Conservation (phyloP, 805 yeast species). For the Kazachstania africana region DNA sequence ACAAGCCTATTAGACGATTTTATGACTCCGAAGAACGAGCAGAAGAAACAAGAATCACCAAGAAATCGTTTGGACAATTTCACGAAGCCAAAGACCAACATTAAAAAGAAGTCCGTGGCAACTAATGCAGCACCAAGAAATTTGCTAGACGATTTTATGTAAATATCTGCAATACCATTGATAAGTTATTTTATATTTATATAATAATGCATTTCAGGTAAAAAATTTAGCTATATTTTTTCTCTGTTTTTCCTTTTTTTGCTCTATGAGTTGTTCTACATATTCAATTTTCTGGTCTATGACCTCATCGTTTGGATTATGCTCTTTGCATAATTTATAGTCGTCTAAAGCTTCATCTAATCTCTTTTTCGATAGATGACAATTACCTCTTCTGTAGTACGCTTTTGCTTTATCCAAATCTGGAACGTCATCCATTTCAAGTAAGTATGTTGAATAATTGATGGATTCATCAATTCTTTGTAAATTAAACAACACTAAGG, state of each 20-base stretch:
- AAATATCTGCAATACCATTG: constrained; percentile 6
- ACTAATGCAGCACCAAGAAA: constrained; percentile 17
- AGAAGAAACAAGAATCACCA: constrained; percentile 1
- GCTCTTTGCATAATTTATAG: constrained; percentile 32
- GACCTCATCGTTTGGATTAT: constrained; percentile 38
- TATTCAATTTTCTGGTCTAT: constrained; percentile 34
- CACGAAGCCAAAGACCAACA: too few species aligned
- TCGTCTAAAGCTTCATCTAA: constrained; percentile 39
- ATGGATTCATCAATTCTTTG: constrained; percentile 38
- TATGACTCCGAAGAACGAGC: neutral
- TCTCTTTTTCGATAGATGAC: constrained; percentile 33
- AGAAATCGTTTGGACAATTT: constrained; percentile 4
- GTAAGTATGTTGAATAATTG: constrained; percentile 42
- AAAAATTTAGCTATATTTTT: constrained; percentile 56
- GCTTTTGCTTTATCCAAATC: constrained; percentile 45
- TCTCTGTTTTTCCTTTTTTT: constrained; percentile 38
- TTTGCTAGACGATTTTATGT: constrained; percentile 26
- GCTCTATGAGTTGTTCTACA: constrained; percentile 31
- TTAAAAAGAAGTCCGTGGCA: too few species aligned
- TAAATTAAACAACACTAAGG: constrained; percentile 41
- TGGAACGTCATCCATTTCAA: constrained; percentile 36
- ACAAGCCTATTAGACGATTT: constrained; percentile 13
- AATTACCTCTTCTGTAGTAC: constrained; percentile 42
- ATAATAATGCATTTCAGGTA: constrained; percentile 5
- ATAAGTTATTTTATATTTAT: too few species aligned